These are phyloP conservation scores for Melocanna baccifera DNA, from an alignment of 176 grass and related monocot genomes.

Conservation along the genomic window DNA sequence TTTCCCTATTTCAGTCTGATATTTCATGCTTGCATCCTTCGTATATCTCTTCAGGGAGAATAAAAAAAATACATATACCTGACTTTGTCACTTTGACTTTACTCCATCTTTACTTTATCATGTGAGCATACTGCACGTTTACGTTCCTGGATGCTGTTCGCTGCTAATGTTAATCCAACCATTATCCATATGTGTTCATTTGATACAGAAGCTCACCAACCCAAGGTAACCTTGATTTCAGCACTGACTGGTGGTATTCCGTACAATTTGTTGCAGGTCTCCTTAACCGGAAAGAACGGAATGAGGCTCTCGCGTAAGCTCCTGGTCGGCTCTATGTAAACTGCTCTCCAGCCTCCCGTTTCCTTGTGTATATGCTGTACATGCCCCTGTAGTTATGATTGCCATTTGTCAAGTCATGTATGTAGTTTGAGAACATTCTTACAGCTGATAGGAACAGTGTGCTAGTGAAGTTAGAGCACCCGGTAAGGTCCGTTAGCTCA, in stretches of 20 bases:
- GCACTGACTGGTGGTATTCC: not conserved
- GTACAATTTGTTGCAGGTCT: conserved; percentile 49
- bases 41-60: not conserved
- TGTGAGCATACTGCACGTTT: no score
- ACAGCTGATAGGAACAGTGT: conserved; percentile 27
- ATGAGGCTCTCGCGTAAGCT: conserved; percentile 45
- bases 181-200: not conserved
- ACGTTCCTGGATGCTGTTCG: not conserved
- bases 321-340: conserved; percentile 38
- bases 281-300: conserved; percentile 52
- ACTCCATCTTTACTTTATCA: not conserved
- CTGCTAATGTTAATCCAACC: not conserved
- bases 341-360: conserved; percentile 1
- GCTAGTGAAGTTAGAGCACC: conserved; percentile 12
- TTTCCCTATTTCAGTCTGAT: not conserved
- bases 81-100: not conserved
- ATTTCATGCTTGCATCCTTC: not conserved
- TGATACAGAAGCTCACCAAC: not conserved
- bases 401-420: conserved; percentile 20
- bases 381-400: conserved; percentile 38
- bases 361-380: conserved; percentile 52
- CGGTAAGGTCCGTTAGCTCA: not conserved
- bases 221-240: not conserved
- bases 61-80: not conserved
- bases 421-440: conserved; percentile 1